A percentile compares a stretch with the other conserved stretches of the same genome.
phyloP scores from a whole-genome alignment of 2,329 filamentous ascomycete genomes.

The Apiospora marii region DNA sequence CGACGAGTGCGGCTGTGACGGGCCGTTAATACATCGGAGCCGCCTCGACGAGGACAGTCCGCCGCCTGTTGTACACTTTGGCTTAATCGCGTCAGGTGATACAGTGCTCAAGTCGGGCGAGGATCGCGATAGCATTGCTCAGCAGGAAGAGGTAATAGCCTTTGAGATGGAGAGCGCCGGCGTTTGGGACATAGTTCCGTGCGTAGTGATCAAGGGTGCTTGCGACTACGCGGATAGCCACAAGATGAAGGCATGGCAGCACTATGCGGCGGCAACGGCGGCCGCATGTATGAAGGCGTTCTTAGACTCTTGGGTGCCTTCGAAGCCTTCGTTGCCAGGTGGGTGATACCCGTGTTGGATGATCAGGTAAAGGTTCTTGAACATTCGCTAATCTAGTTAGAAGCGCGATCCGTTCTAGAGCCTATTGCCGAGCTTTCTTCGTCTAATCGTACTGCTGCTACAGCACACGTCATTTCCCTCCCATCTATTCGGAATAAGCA shows the following conservation, averaged over 20 bases:
- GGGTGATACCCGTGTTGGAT: too few relatives aligned
- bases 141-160: slow-evolving; percentile 35
- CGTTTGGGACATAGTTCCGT: slow-evolving; percentile 43
- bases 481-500: background rate
- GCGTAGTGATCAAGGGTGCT: slow-evolving; percentile 48
- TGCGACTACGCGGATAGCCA: slow-evolving; percentile 50
- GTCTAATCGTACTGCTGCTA: background rate
- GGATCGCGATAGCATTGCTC: slow-evolving; percentile 45
- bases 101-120: slow-evolving; percentile 49
- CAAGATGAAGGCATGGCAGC: slow-evolving; percentile 47
- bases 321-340: too few relatives aligned
- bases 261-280: slow-evolving; percentile 31
- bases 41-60: too few relatives aligned
- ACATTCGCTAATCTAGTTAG: too few relatives aligned
- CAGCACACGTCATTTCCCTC: background rate
- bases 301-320: slow-evolving; percentile 4
- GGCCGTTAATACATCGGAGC: too few relatives aligned
- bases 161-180: slow-evolving; percentile 48
- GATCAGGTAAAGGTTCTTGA: too few relatives aligned
- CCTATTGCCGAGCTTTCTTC: too few relatives aligned
- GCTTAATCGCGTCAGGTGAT: slow-evolving; percentile 48
- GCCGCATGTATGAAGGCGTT: slow-evolving; percentile 18
- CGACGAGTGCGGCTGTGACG: slow-evolving; percentile 34
- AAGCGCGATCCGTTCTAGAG: too few relatives aligned
- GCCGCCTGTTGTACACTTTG: slow-evolving; percentile 47